A percentile compares a stretch with the other conserved stretches of the same genome.
Conservation (phyloP, 1,284 basidiomycete genomes). For the Agroathelia rolfsii region DNA sequence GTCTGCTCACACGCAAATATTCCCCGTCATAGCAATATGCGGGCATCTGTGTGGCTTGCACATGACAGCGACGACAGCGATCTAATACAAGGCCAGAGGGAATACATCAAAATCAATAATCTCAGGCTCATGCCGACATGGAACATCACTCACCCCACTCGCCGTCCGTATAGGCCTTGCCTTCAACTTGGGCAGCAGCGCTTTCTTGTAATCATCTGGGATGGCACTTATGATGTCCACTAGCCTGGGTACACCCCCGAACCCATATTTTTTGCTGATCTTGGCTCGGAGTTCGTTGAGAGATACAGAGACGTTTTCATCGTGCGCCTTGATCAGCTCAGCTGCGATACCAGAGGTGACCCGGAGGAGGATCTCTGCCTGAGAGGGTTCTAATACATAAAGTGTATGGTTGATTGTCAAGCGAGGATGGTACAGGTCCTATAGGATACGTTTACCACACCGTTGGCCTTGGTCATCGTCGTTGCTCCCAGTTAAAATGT, state of each 20-base stretch:
- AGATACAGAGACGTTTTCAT: conserved; percentile 68
- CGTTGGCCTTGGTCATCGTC: neutral
- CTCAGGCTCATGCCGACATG: conserved; percentile 5
- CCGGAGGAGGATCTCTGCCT: conserved; percentile 84
- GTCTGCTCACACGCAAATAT: conserved; percentile 84
- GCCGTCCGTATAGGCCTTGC: conserved; percentile 97
- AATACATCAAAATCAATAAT: conserved; percentile 6
- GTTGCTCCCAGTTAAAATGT: no score
- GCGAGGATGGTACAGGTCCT: neutral
- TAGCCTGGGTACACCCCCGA: conserved; percentile 81
- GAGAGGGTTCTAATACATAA: conserved; percentile 65
- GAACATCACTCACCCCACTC: conserved; percentile 62
- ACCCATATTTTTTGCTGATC: conserved; percentile 85
- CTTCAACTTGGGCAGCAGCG: conserved; percentile 81
- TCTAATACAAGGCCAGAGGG: conserved; percentile 53
- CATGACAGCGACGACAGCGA: conserved; percentile 99
- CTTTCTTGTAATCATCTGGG: conserved; percentile 93
- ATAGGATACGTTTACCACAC: neutral
- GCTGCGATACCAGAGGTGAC: conserved; percentile 93
- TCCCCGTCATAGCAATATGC: conserved; percentile 99
- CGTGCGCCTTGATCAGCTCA: conserved; percentile 86
- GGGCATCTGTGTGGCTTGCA: conserved; percentile 99
- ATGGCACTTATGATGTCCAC: conserved; percentile 99
- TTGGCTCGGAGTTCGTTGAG: conserved; percentile 83
- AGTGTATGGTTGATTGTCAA: neutral